These are phyloP conservation scores for Gynandropsis gynandra DNA, from an alignment of 345 rosid genomes.

Conservation along the genomic window DNA sequence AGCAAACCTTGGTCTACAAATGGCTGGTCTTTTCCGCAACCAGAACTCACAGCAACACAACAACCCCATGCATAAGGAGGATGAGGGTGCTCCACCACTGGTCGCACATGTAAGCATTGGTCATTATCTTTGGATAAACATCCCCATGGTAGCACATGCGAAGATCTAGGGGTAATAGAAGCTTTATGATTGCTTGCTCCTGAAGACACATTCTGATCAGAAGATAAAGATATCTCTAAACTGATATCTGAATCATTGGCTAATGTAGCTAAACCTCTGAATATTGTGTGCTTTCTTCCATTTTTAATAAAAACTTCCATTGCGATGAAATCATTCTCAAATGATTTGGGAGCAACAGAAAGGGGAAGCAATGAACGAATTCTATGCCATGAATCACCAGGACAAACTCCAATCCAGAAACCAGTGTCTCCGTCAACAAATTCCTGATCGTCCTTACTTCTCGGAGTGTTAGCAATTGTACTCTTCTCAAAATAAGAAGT, in stretches of 20 bases:
- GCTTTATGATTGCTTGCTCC: conserved; percentile 39
- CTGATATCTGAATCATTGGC: conserved; percentile 78
- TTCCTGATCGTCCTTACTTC: conserved; percentile 40
- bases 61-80: conserved; percentile 64
- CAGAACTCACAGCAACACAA: conserved; percentile 49
- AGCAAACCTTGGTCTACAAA: conserved; percentile 58
- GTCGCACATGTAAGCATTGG: conserved; percentile 67
- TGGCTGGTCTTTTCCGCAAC: conserved; percentile 63
- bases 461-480: conserved; percentile 40
- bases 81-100: conserved; percentile 42
- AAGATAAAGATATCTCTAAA: conserved; percentile 57
- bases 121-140: conserved; percentile 60
- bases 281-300: conserved; percentile 88
- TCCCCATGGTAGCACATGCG: conserved; percentile 78
- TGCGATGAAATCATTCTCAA: conserved; percentile 58
- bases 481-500: conserved; percentile 75
- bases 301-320: conserved; percentile 81
- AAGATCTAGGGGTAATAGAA: conserved; percentile 57
- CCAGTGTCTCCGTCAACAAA: conserved; percentile 58
- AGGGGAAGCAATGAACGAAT: conserved; percentile 78
- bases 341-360: conserved; percentile 66
- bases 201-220: conserved; percentile 27
- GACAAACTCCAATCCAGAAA: conserved; percentile 71
- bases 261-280: conserved; percentile 80
- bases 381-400: conserved; percentile 70